Conservation (phyloP, 192 early-diverging fungal genomes). For the Umbelopsis sp. region DNA sequence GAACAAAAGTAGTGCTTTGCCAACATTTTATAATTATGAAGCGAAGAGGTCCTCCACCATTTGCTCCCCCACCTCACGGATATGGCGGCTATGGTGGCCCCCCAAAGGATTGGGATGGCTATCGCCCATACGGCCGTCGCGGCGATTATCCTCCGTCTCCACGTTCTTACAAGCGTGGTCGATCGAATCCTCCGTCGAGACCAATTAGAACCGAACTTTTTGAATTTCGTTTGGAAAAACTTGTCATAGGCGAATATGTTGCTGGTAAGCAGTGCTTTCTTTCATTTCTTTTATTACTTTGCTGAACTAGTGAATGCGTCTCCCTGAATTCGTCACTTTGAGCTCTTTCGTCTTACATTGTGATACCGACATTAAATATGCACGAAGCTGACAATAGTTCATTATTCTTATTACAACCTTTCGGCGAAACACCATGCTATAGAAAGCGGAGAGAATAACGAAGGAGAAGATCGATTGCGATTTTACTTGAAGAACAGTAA, state of each 20-base stretch:
- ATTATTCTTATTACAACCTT: neutral
- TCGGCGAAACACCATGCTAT: neutral
- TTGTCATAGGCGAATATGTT: conserved; percentile 19
- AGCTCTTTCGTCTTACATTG: neutral
- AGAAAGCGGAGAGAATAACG: conserved; percentile 15
- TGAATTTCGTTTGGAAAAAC: conserved; percentile 22
- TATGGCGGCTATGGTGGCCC: neutral
- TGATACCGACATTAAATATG: neutral
- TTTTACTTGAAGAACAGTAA: conserved; percentile 20
- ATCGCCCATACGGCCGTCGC: neutral
- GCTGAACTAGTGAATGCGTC: neutral
- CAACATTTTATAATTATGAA: neutral
- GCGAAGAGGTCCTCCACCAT: conserved; percentile 13
- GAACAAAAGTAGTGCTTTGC: neutral
- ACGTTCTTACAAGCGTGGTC: neutral
- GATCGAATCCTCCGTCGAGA: neutral
- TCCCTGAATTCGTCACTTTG: neutral
- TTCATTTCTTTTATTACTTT: neutral
- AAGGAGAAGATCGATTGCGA: conserved; percentile 20
- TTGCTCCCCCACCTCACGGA: neutral
- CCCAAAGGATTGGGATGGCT: neutral
- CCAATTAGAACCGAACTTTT: conserved; percentile 19
- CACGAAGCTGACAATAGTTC: neutral
- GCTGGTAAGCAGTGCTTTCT: conserved; percentile 11
- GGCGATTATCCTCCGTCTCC: conserved; percentile 5